Evolutionary conservation across 1,139 yeast genomes (phyloP), one percentile per base, ranked within the genome.

Genomic region (Yamadazyma sp.): DNA sequence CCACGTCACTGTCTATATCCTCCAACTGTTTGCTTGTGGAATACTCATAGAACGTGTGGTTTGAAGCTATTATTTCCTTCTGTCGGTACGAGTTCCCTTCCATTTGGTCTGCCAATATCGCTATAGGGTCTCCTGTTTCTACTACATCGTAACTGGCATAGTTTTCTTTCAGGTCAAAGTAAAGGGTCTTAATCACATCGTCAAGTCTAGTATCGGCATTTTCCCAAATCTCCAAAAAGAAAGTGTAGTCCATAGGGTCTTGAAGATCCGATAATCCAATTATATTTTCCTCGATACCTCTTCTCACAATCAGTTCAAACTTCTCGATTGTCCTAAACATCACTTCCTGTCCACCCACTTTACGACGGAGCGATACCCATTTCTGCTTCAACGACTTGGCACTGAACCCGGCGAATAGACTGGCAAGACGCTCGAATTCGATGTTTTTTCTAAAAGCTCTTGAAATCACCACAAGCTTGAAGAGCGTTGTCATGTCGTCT

Each of bases 291-390:
- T 70, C 73, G 25, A 83, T 75, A 0, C 78, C 78, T 38, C 62
- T 62, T 42, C 76, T 45, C 9, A 86, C 73, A 13, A 82, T 64
- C 15, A 62, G 61, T 49, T 82, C 87, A 75, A 86, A 85, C 3
- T 75, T 70, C 34, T 72, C 72, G 31, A 73, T 68, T 0, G 85
- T 82, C 42, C 70, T 69, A 20, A 61, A 60, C 1, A 82, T 67
- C 0, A 78, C 79, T 9, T 54, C 57, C 15, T 70, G 61, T 1
- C 76, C 78, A 2, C 90, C 92, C 51, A 76, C 64, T 50, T 61
- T 66, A 43, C 73, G 76, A 30, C 87, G 66, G 7, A 81, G 65
- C 10, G 68, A 63, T 0, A 81, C 76, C 95, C 95, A 86, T 42
- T 73, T 76, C 33, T 76, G 71, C 38, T 68, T 69, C 12, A 81